Conservation (phyloP, 2,329 filamentous ascomycete genomes). For the Ophiostoma novo-ulmi region DNA sequence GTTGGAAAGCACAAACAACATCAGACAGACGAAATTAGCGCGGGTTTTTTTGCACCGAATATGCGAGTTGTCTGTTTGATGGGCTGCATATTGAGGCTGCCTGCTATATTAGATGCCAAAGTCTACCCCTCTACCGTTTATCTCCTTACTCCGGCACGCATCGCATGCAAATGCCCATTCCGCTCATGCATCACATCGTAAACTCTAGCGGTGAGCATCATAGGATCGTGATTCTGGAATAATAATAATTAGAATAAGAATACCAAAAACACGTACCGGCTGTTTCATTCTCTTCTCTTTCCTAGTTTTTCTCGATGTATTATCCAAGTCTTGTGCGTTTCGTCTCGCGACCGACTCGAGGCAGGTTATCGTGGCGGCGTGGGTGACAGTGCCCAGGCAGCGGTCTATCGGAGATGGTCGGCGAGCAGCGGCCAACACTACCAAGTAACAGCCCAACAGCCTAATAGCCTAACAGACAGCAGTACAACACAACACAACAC, state of each 20-base stretch:
- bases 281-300: background rate
- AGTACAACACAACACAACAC: background rate
- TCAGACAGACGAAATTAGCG: background rate
- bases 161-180: slow-evolving; percentile 8
- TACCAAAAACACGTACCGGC: background rate
- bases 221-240: background rate
- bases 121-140: background rate
- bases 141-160: background rate
- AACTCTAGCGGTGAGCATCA: slow-evolving; percentile 6
- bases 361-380: background rate
- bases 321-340: background rate
- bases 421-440: background rate
- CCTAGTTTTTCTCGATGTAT: background rate
- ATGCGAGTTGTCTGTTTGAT: too few species aligned
- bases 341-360: background rate
- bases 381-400: too few species aligned
- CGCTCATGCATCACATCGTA: background rate
- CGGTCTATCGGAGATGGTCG: slow-evolving; percentile 4
- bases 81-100: too few species aligned
- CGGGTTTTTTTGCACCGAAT: background rate
- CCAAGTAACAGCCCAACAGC: background rate
- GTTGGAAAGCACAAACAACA: too few species aligned
- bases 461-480: background rate
- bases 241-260: too few species aligned
- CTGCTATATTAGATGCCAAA: too few species aligned